Conservation (phyloP, 2,329 filamentous ascomycete species). For the Colletotrichum lentis region DNA sequence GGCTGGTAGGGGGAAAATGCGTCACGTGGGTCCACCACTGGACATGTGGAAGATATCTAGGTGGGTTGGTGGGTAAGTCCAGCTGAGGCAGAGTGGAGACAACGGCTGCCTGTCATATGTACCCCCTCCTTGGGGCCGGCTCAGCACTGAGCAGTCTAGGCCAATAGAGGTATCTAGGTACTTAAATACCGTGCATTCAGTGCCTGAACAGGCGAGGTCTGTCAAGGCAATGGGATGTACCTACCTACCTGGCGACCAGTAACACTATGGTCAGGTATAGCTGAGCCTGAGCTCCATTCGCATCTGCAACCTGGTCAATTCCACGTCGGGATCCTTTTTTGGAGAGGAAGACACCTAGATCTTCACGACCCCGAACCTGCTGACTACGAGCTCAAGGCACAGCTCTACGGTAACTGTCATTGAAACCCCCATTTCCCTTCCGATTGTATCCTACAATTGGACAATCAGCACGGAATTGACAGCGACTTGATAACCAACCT, state of each 20-base stretch:
- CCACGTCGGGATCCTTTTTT: conserved; percentile 18
- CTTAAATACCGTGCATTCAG: no score
- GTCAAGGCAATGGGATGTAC: not conserved
- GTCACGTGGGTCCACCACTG: conserved; percentile 1
- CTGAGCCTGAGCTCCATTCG: conserved; percentile 21
- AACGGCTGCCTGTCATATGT: no score
- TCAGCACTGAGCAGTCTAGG: not conserved
- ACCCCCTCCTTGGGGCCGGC: not conserved
- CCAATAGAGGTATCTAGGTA: no score
- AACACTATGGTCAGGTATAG: not conserved
- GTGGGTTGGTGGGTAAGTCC: no score
- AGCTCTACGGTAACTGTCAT: conserved; percentile 14
- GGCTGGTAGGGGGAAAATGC: not conserved
- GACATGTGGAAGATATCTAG: not conserved
- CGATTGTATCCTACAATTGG: not conserved
- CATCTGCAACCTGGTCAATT: conserved; percentile 38
- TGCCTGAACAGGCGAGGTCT: no score
- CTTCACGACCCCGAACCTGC: conserved; percentile 15
- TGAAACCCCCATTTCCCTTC: not conserved
- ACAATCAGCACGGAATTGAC: not conserved
- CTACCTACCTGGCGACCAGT: not conserved
- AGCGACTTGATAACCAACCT: conserved; percentile 4
- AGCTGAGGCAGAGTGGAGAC: not conserved
- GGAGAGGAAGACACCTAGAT: conserved; percentile 32
- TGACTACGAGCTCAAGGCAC: conserved; percentile 2